phyloP scores from a whole-genome alignment of 2,329 filamentous ascomycete species.

The Fusarium duplospermum region DNA sequence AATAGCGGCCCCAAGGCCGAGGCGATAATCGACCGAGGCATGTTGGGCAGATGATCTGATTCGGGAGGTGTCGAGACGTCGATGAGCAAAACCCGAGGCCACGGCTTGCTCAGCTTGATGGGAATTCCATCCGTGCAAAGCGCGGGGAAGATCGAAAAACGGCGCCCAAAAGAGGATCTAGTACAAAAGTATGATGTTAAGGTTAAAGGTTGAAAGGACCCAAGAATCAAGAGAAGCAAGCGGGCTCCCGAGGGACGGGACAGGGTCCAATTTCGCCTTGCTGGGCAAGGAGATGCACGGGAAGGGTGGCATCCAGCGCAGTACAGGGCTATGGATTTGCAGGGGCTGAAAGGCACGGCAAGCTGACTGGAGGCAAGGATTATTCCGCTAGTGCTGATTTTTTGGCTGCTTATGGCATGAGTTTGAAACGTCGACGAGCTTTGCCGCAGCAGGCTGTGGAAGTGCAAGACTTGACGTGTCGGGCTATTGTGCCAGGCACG shows the following conservation, averaged over 20 bases:
- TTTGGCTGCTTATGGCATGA: neutral
- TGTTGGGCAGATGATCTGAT: neutral
- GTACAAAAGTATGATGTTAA: neutral
- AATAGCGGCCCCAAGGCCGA: slow-evolving; percentile 9
- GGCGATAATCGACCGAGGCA: slow-evolving; percentile 10
- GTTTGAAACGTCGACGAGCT: neutral
- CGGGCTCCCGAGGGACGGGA: neutral
- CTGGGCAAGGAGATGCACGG: neutral
- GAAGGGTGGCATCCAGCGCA: neutral
- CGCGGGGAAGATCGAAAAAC: neutral
- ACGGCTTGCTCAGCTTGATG: neutral
- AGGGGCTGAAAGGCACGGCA: neutral
- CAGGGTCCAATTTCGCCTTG: neutral
- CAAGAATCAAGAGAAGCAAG: neutral
- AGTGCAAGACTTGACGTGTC: neutral
- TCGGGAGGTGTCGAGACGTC: neutral
- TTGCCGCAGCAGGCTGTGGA: neutral
- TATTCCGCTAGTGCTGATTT: neutral
- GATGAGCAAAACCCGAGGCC: neutral
- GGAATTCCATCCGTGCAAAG: neutral
- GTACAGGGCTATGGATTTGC: neutral
- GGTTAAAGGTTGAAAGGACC: neutral
- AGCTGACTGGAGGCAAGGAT: neutral
- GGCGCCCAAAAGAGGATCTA: neutral
- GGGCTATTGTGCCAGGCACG: neutral